phyloP scores from a whole-genome alignment of 306 rosid genomes.

The Trifolium subterraneum region DNA sequence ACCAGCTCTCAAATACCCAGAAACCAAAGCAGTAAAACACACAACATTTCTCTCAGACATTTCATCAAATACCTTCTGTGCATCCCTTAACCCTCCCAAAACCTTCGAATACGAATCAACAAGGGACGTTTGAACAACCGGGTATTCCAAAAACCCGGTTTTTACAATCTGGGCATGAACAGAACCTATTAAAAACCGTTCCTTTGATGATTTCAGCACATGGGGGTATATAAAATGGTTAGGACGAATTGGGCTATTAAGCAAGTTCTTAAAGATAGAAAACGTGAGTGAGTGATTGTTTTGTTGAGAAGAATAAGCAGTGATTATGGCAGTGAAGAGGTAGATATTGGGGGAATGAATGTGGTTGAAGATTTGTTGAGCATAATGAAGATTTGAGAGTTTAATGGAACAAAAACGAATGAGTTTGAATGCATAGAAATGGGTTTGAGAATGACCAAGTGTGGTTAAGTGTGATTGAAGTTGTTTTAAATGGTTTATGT shows the following conservation, averaged over 20 bases:
- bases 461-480: constrained; percentile 61
- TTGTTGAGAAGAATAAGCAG: constrained; percentile 62
- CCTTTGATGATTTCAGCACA: constrained; percentile 54
- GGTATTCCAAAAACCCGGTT: constrained; percentile 62
- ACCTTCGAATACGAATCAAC: constrained; percentile 59
- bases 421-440: constrained; percentile 76
- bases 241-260: constrained; percentile 45
- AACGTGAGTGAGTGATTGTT: constrained; percentile 45
- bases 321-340: constrained; percentile 74
- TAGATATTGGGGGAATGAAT: constrained; percentile 59
- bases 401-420: constrained; percentile 62
- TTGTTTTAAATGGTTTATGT: constrained; percentile 68
- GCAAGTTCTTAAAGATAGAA: constrained; percentile 57
- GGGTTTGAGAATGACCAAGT: constrained; percentile 69
- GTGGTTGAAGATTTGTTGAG: constrained; percentile 64
- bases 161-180: constrained; percentile 65
- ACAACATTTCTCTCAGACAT: constrained; percentile 71
- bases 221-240: constrained; percentile 72
- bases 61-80: constrained; percentile 68
- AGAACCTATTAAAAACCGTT: constrained; percentile 34
- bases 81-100: constrained; percentile 40
- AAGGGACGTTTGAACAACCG: constrained; percentile 73
- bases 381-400: constrained; percentile 61
- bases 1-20: constrained; percentile 67
- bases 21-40: constrained; percentile 72